phyloP scores from a whole-genome alignment of 2,329 filamentous ascomycete genomes.

The Neopestalotiopsis sp. region DNA sequence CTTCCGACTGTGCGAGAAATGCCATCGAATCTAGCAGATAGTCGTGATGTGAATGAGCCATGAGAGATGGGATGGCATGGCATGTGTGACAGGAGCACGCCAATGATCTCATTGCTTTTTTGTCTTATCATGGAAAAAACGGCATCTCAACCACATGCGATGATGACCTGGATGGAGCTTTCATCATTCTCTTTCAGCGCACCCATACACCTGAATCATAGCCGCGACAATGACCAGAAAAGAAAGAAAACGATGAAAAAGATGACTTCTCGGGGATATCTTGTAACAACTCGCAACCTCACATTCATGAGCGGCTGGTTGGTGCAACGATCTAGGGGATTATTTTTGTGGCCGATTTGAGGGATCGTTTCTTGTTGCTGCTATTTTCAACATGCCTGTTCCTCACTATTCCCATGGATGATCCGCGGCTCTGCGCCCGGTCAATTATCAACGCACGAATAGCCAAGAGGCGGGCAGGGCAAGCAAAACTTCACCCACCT shows the following conservation, averaged over 20 bases:
- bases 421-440: not conserved
- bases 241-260: not conserved
- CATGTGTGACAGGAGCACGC: not conserved
- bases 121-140: not conserved
- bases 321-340: not conserved
- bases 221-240: not conserved
- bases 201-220: not conserved
- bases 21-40: not conserved
- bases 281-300: not conserved
- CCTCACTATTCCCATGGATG: not conserved
- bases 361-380: not conserved
- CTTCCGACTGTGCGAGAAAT: not conserved
- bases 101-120: not conserved
- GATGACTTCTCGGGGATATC: not conserved
- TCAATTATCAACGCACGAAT: not conserved
- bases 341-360: not conserved
- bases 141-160: not conserved
- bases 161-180: not conserved
- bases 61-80: not conserved
- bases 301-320: not conserved
- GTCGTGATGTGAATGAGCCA: not conserved
- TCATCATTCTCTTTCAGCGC: not conserved
- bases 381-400: slow-evolving; percentile 6
- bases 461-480: not conserved
- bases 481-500: not conserved